Evolutionary conservation across 805 yeast genomes (phyloP).

Genomic region (Candida adriatica): DNA sequence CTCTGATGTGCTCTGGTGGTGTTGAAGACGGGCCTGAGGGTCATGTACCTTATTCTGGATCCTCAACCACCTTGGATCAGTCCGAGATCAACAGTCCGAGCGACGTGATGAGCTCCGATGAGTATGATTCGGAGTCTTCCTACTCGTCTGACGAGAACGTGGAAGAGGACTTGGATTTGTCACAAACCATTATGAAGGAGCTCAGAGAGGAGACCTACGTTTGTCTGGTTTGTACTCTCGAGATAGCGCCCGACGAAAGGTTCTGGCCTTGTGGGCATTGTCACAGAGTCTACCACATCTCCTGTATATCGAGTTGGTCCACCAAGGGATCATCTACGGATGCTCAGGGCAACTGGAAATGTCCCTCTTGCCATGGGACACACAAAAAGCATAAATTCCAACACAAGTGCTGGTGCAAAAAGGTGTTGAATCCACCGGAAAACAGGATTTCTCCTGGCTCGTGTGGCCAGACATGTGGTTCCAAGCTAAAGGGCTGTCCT

Average conservation of each 20-base stretch:
- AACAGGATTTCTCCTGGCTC: slow-evolving; percentile 68
- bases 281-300: slow-evolving; percentile 76
- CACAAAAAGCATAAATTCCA: slow-evolving; percentile 41
- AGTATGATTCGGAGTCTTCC: no score
- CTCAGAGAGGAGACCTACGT: slow-evolving; percentile 63
- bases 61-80: no score
- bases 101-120: no score
- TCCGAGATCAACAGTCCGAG: no score
- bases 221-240: slow-evolving; percentile 86
- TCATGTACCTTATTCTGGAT: no score
- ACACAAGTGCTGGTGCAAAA: slow-evolving; percentile 87
- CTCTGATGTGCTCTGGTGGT: no score
- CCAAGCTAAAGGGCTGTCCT: slow-evolving; percentile 47
- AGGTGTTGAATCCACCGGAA: slow-evolving; percentile 55
- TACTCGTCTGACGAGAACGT: no score
- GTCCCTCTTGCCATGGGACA: slow-evolving; percentile 72
- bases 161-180: slow-evolving; percentile 23
- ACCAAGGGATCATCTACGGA: slow-evolving; percentile 62
- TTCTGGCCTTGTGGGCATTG: slow-evolving; percentile 81
- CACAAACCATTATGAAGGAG: slow-evolving; percentile 41
- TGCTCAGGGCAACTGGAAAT: slow-evolving; percentile 62
- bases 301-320: slow-evolving; percentile 88
- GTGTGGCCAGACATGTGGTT: slow-evolving; percentile 79
- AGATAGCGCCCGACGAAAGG: slow-evolving; percentile 55
- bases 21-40: no score